phyloP scores from a whole-genome alignment of 1,284 basidiomycete genomes.

The Nidula niveotomentosa region DNA sequence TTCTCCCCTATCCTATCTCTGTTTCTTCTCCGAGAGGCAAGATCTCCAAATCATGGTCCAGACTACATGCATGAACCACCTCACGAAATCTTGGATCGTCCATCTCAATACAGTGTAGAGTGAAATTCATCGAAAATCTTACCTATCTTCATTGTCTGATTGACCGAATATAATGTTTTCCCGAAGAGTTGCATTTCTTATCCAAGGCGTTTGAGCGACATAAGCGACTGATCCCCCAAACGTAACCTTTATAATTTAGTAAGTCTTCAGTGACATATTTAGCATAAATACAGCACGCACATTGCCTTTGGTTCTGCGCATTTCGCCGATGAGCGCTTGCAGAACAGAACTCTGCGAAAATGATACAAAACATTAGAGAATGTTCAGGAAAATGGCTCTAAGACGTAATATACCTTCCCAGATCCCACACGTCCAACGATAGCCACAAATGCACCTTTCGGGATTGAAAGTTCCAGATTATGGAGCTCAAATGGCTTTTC shows the following conservation, averaged over 20 bases:
- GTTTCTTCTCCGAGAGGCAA: conserved; percentile 52
- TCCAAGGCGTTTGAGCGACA: conserved; percentile 80
- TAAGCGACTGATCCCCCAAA: conserved; percentile 74
- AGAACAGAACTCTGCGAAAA: conserved; percentile 6
- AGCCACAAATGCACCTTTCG: conserved; percentile 64
- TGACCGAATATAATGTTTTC: conserved; percentile 71
- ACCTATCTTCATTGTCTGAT: conserved; percentile 53
- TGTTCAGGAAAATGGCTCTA: too few relatives aligned
- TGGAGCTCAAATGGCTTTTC: conserved; percentile 35
- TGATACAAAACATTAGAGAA: too few relatives aligned
- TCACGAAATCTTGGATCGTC: conserved; percentile 46
- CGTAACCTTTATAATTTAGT: conserved; percentile 38
- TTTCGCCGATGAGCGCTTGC: conserved; percentile 76
- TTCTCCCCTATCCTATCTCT: conserved; percentile 75
- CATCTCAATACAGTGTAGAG: too few relatives aligned
- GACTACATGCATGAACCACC: conserved; percentile 41
- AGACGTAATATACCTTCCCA: conserved; percentile 51
- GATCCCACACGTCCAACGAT: conserved; percentile 77
- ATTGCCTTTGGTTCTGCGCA: conserved; percentile 47
- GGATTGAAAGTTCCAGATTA: conserved; percentile 54
- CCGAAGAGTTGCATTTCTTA: conserved; percentile 71
- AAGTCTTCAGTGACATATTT: conserved; percentile 23
- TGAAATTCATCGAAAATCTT: conserved; percentile 18
- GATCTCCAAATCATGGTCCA: conserved; percentile 50
- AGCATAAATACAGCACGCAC: too few relatives aligned